Evolutionary conservation across 352 stramenopile genomes (phyloP).

Genomic region (Peronospora belbahrii): DNA sequence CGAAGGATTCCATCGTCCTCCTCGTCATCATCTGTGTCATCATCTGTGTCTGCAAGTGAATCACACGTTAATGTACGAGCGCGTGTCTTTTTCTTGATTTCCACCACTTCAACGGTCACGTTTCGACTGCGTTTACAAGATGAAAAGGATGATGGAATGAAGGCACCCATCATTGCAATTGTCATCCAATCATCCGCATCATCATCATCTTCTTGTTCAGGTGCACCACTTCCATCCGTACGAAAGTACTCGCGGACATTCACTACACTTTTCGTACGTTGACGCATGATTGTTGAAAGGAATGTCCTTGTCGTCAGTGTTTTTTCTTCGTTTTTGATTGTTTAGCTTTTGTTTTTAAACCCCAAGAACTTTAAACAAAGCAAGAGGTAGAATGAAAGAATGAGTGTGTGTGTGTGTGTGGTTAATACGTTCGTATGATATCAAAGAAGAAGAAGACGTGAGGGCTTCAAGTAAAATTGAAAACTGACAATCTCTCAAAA

Average conservation of each 20-base stretch:
- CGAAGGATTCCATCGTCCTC: conserved; percentile 46
- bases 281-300: conserved; percentile 33
- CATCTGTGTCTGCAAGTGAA: conserved; percentile 50
- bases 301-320: background rate
- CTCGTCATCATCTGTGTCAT: conserved; percentile 55
- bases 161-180: conserved; percentile 27
- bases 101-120: conserved; percentile 21
- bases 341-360: no score
- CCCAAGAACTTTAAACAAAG: no score
- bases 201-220: conserved; percentile 34
- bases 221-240: conserved; percentile 35
- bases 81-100: conserved; percentile 28
- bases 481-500: conserved; percentile 10
- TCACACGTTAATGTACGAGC: conserved; percentile 51
- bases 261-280: conserved; percentile 64
- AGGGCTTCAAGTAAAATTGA: conserved; percentile 20
- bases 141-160: no score
- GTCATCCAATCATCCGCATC: conserved; percentile 50
- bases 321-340: conserved; percentile 1
- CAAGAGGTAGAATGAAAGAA: no score
- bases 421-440: no score
- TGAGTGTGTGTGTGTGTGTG: no score
- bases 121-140: background rate
- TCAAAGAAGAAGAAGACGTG: no score
- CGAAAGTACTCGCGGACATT: conserved; percentile 71